Evolutionary conservation across 495 filamentous ascomycete species (phyloP), one percentile per base, ranked within the genome.

Genomic region (Annulohypoxylon maeteangense): DNA sequence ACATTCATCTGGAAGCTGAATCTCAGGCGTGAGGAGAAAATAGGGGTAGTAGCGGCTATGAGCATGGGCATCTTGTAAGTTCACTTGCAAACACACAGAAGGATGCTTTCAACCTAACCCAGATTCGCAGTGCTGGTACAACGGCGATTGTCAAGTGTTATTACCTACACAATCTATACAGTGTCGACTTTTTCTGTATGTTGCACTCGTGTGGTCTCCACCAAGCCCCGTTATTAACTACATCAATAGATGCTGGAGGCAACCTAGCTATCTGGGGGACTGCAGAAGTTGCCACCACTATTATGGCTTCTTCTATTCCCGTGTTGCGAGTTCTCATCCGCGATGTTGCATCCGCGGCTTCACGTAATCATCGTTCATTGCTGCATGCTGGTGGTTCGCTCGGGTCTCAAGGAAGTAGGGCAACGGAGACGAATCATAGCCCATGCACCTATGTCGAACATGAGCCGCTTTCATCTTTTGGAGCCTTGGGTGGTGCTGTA

Each of bases 31-130:
- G 55, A 72, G 34, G 72, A 72, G 60, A 68, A 68, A 44, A 20
- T 72, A n/a, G 68, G 68, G n/a, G 64, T 75, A 23, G 64, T 53
- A 22, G 47, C 58, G 4, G 72, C 68, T n/a, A 75, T 72, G 72
- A 72, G 64, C 38, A 68, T 72, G 65, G 72, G 72, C 14, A 54
- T 72, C 22, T 62, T 75, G 36, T 59, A 45, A 59, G 56, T 38
- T 27, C 16, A 29, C 36, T n/a, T 4, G 27, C 47, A 42, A 25
- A 55, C 31, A 11, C 7, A 4, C 60, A 36, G 12, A 14, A 0
- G 6, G 6, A 23, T 34, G 2, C 7, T 14, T 23, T 10, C 20
- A 34, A 63, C 11, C 44, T 63, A 4, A 31, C n/a, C 3, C 14
- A 22, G 18, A 7, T 29, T 48, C 36, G 4, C 10, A 63, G 60